Evolutionary conservation across 768 basidiomycete species (phyloP), one percentile per base, ranked within the genome.

Genomic region (Phlebiopsis gigantea): DNA sequence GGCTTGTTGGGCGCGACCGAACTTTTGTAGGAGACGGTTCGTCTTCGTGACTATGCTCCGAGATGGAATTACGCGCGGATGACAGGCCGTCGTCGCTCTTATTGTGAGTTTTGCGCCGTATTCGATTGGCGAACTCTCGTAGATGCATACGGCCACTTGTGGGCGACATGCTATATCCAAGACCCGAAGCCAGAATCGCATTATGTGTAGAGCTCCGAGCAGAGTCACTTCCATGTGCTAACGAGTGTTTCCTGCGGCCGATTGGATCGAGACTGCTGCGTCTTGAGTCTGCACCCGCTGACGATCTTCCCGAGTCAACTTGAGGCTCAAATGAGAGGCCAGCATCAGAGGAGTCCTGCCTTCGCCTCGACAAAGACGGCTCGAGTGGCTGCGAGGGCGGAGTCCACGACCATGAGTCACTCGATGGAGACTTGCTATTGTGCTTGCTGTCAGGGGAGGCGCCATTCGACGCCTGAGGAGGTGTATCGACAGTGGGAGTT

Each of bases 321-420:
- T 72, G 61, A 17, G 84, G 85, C 56, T 86, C 81, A 59, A 87
- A 86, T 1, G 84, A 82, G 28, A 84, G 59, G 9, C 75, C 80
- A 49, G 85, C 82, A 41, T 67, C 66, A 3, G 76, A 77, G 46
- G 69, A 44, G 15, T 34, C 71, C 41, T 69, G 57, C 29, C 65
- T 69, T 19, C 43, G 54, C 58, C 71, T 72, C 29, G 69, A 65
- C 25, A 74, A 62, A 17, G 78, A 74, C 41, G 75, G 74, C 12
- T 73, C 71, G 14, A 74, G 70, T 6, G 74, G 70, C 44, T 71
- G 70, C 49, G 73, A 71, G 10, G 76, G 75, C 10, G 74, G 73
- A 5, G 70, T 62, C 58, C 66, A 72, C 24, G 70, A 61, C 55
- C 62, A 63, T 0, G 67, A 63, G 41, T 63, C 61, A 42, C 60